Percentiles rank a stretch among this genome's conserved stretches.
These are phyloP conservation scores for Bassia scoparia DNA, from an alignment of 148 eudicot species.

Conservation along the genomic window DNA sequence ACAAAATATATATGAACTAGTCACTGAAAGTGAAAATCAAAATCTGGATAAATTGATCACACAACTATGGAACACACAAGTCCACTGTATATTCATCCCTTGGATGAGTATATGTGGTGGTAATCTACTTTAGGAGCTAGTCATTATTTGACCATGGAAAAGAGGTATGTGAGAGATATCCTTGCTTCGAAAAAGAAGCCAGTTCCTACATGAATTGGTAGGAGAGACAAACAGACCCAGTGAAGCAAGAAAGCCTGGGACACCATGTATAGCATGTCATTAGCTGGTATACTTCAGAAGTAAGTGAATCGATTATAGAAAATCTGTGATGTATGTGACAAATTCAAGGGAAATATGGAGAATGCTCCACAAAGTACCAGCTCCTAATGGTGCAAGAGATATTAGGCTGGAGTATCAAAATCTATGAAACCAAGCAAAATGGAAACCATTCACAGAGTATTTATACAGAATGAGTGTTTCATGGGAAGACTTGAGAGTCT, in stretches of 20 bases:
- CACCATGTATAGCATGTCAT: background rate
- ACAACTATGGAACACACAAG: too few species aligned
- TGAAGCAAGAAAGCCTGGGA: background rate
- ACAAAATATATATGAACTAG: too few species aligned
- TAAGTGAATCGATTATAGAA: background rate
- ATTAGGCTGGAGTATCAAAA: background rate
- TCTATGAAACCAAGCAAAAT: background rate
- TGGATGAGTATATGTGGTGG: too few species aligned
- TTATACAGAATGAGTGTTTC: background rate
- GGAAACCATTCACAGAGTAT: background rate
- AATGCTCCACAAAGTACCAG: background rate
- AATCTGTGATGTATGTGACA: background rate
- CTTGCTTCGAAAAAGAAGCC: too few species aligned
- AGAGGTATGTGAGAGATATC: background rate
- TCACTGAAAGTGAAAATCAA: too few species aligned
- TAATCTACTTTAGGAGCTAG: too few species aligned
- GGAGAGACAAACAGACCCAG: background rate
- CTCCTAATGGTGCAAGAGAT: too few species aligned
- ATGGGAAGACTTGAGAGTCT: too few species aligned
- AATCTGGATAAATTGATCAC: too few species aligned
- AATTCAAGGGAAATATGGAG: background rate
- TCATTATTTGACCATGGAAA: background rate
- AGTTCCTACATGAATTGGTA: background rate
- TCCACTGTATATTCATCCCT: too few species aligned
- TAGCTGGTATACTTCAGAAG: background rate